Evolutionary conservation across 257 asterid species (phyloP), one percentile per base, ranked within the genome.

Genomic region (Capsicum rhomboideum): DNA sequence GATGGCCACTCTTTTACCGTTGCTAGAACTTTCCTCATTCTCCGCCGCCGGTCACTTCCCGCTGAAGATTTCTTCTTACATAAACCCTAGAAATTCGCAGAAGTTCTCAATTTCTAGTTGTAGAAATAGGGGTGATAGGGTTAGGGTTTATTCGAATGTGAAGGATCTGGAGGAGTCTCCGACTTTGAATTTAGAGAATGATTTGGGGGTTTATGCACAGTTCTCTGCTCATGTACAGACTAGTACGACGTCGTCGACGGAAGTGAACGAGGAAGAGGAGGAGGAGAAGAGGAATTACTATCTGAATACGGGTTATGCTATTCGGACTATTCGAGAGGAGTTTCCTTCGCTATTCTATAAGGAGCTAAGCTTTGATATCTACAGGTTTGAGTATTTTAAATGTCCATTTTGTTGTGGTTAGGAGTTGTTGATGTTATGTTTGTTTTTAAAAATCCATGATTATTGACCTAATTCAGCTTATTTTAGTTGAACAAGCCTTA

Each of bases 291-390:
- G 88, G 91, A 93, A 93, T 89, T 96, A 91, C 80, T 89, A 94
- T 85, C 86, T 96, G 88, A 96, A 94, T 89, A 88, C 91, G 56
- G 99, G 99, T 78, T 92, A 94, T 80, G 99, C 99, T 26, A 94
- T 96, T 87, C 92, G 98, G 86, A 92, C 94, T 59, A 87, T 96
- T 67, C 91, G 98, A 2, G 99, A 96, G 84, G 99, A 96, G 92
- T 92, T 93, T 67, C 98, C 99, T 16, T 87, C 87, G 81, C 90
- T 96, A 71, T 96, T 96, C 82, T 88, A 89, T 29, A 89, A 89
- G 63, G 99, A 96, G 86, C 94, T 90, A 64, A 94, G 86, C 87
- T 96, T 92, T 86, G 95, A 90, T 86, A 93, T 96, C 68, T 96
- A 93, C 93, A 96, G 99, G 99, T 96, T 85, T 83, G 28, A 31